These are phyloP conservation scores for Eucalyptus cladocalyx DNA, from an alignment of 345 rosid genomes.

Conservation along the genomic window DNA sequence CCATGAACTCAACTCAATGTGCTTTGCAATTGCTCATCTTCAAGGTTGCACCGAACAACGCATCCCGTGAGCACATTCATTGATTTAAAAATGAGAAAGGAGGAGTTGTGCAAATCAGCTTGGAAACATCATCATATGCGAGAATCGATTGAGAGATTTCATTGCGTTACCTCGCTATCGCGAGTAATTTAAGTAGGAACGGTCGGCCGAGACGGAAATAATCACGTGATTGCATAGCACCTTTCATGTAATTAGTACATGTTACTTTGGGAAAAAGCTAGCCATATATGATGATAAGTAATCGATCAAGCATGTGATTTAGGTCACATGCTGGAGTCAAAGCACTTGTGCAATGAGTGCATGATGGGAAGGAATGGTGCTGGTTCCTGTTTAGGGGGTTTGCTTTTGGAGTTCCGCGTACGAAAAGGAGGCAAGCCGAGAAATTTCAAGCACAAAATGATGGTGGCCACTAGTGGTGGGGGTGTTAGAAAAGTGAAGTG, in stretches of 20 bases:
- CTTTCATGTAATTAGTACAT: neutral
- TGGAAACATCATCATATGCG: neutral
- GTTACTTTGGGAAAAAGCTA: neutral
- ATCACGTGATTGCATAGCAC: neutral
- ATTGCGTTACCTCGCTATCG: neutral
- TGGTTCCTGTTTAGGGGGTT: neutral
- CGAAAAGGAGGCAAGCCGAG: neutral
- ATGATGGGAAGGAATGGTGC: conserved; percentile 9
- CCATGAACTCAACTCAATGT: neutral
- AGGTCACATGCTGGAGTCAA: neutral
- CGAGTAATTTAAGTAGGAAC: neutral
- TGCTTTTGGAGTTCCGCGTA: neutral
- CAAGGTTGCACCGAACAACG: neutral
- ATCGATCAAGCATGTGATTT: neutral
- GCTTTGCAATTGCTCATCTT: neutral
- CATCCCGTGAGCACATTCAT: neutral
- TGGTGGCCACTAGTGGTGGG: conserved; percentile 58
- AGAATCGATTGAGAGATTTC: neutral
- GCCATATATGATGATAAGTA: neutral
- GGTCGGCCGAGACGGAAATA: neutral
- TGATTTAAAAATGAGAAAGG: neutral
- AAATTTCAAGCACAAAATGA: conserved; percentile 50
- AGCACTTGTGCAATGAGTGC: neutral
- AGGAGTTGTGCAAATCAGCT: neutral
- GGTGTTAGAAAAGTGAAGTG: conserved; percentile 13